These are phyloP conservation scores for Corchorus capsularis DNA, from an alignment of 345 rosid genomes.

Conservation along the genomic window DNA sequence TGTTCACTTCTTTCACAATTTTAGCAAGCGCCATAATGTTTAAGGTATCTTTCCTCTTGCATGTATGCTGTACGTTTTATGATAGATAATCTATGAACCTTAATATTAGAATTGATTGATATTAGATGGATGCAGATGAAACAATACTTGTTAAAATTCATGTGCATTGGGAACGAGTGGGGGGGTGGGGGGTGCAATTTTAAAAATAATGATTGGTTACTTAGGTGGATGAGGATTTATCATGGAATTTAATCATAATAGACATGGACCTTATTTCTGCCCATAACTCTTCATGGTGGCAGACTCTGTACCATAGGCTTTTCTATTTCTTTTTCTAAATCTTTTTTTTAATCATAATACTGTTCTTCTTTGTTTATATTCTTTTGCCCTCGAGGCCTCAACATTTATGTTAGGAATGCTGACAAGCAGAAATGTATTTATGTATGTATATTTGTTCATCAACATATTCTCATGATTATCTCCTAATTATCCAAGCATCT, in stretches of 20 bases:
- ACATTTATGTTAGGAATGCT: not conserved
- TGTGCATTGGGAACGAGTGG: not conserved
- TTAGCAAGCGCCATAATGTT: conserved; percentile 84
- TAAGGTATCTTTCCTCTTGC: conserved; percentile 46
- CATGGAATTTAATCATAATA: not conserved
- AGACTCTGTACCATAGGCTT: not conserved
- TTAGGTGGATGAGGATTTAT: not conserved
- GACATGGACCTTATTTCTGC: not conserved
- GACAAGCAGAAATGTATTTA: not conserved
- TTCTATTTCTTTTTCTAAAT: no score
- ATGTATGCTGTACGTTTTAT: not conserved
- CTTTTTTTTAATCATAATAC: no score
- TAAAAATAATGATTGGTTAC: not conserved
- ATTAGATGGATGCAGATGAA: conserved; percentile 1
- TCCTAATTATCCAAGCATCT: not conserved
- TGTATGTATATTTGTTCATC: not conserved
- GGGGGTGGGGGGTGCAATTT: not conserved
- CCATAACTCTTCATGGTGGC: not conserved
- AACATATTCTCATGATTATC: not conserved
- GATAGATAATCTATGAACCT: not conserved
- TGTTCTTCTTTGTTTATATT: not conserved
- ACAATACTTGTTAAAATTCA: not conserved
- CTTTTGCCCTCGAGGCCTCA: not conserved
- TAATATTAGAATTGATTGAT: not conserved
- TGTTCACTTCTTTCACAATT: conserved; percentile 76